These are phyloP conservation scores for Plasmodium cynomolgi DNA, from an alignment of 169 alveolate genomes.

Conservation along the genomic window DNA sequence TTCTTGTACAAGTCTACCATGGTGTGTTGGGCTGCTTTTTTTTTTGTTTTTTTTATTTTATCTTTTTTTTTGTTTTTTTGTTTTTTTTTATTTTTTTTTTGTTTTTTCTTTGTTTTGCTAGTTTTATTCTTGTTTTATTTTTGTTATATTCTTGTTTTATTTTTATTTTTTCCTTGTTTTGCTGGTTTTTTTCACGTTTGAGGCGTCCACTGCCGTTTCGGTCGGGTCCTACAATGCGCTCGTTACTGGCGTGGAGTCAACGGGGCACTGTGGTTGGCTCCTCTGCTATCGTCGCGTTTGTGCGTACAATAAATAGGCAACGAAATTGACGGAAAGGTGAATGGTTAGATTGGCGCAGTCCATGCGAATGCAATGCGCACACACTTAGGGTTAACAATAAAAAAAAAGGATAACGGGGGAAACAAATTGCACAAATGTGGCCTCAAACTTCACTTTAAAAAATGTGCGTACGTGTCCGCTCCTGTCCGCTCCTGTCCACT, in stretches of 20 bases:
- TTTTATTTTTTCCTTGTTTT: not conserved
- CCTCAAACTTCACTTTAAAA: conserved; percentile 40
- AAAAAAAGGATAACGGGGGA: not conserved
- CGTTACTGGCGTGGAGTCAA: not conserved
- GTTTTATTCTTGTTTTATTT: not conserved
- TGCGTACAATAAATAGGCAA: not conserved
- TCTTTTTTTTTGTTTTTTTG: not conserved
- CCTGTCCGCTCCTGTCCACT: not conserved
- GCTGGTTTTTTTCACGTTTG: too few relatives aligned
- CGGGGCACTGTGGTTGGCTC: not conserved
- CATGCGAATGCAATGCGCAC: not conserved
- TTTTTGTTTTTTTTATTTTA: not conserved
- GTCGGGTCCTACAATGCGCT: not conserved
- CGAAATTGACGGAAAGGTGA: not conserved
- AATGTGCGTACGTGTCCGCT: not conserved
- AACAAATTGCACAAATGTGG: conserved; percentile 12
- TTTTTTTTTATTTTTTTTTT: not conserved
- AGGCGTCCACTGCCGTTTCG: not conserved
- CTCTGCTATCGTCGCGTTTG: not conserved
- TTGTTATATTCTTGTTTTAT: not conserved
- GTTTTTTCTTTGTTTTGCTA: not conserved
- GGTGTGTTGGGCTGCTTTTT: not conserved
- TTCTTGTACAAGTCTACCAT: conserved; percentile 19
- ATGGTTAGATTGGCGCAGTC: not conserved
- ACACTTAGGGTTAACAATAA: not conserved